Evolutionary conservation across 331 rosid species (phyloP), one percentile per base, ranked within the genome.

Genomic region (Cydonia oblonga): DNA sequence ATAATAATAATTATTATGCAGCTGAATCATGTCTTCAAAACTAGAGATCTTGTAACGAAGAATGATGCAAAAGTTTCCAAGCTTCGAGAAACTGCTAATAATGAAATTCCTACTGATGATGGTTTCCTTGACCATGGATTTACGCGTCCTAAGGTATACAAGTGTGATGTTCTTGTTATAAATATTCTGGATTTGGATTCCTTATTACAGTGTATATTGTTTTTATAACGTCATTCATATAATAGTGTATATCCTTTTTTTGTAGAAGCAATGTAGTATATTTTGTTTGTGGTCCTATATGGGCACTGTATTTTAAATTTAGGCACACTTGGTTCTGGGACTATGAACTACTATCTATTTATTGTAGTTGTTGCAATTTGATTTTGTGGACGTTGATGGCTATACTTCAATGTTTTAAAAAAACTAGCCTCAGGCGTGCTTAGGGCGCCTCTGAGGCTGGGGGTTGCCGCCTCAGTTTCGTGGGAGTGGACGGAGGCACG

Each of bases 71-170:
- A 89, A 82, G 58, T 82, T 69, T 74, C 85, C 65, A 91, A 82
- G 81, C 78, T 72, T 81, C 79, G 72, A 74, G 92, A 86, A 66
- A 68, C 40, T 74, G 79, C 69, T 46, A 79, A 82, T 51, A 74
- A 80, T 51, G 79, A 67, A 51, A 66, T 78, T 63, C 76, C 59
- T 53, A n/a, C 33, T 74, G 85, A 28, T 70, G 92, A 77, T 69
- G 83, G 67, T 71, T 81, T 91, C 71, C 92, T 85, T 78, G 98
- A 93, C 85, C 98, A 86, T 69, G 98, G 98, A 24, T 93, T 87
- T 86, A 88, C 96, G 64, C 97, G 97, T 72, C 98, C 98, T 40
- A 93, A 93, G 97, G 98, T 93, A 62, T 53, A 70, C 22, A 60
- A 52, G 66, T 65, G 22, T 44, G 59, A 56, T 56, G 38, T 64